Base-by-base conservation (phyloP, 495 filamentous ascomycete species). In the Aspergillus campestris region DNA sequence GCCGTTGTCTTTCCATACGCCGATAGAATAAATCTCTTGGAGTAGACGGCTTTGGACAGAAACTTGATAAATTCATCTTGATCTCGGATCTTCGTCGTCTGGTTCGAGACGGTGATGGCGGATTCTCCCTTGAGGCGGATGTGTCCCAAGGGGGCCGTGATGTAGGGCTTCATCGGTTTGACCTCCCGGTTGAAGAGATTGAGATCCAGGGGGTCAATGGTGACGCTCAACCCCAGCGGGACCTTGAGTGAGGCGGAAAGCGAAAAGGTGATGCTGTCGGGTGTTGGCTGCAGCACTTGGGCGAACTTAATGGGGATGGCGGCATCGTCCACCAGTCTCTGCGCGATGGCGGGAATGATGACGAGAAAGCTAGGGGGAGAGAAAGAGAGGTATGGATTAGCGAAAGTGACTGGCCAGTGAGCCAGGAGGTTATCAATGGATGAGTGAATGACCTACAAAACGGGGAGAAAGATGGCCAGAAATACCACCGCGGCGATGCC, bases 11-110 rank as follows among this genome's bases (percentile, higher is more conserved):
- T 52, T 1, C 53, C 64, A 30, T 66, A 59, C 18, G 58, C 58
- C 13, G 60, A 63, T 14, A 73, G 46, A 5, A 48, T 55, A 12
- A 56, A 61, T 7, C 31, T 49, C 27, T 62, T 53, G 6, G 52
- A 45, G 42, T 66, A 63, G 29, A 69, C 69, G 34, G 65, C 64
- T 8, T 54, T 40, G 30, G 57, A 51, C 36, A 69, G 61, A 50
- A 54, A 63, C 0, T 56, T 56, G 37, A 65, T 34, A 12, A 67
- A 58, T 35, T 68, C 51, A 6, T 55, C 9, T 15, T 66, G 27
- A 44, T 72, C 63, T 18, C 55, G 50, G 9, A 74, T 56, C 0
- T 50, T 45, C 18, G 66, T 63, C n/a, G 52, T 52, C 42, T 71
- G 63, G 1, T 57, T 48, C 1, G 52, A 43, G 32, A 70, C 46